Evolutionary conservation across 1,284 basidiomycete genomes (phyloP).

Genomic region (Malassezia restricta): DNA sequence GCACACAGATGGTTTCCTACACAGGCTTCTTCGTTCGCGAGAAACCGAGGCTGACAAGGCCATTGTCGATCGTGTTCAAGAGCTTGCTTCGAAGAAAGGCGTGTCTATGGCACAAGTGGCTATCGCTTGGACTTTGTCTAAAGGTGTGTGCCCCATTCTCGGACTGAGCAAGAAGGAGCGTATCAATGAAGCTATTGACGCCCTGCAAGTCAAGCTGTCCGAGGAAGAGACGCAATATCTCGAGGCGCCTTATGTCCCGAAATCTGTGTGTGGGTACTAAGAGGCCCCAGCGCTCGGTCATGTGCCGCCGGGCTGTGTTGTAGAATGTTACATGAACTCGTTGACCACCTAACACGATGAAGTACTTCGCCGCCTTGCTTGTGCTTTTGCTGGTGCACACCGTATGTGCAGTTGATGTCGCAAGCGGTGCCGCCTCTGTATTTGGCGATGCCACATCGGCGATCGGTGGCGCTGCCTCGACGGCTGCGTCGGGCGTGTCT

Average conservation of each 20-base stretch:
- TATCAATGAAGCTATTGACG: constrained; percentile 9
- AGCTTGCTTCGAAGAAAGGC: constrained; percentile 46
- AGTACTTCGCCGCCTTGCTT: background rate
- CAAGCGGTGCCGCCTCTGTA: background rate
- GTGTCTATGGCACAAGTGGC: constrained; percentile 48
- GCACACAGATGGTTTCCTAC: background rate
- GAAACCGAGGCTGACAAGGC: constrained; percentile 7
- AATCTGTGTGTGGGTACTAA: constrained; percentile 8
- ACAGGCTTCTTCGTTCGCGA: background rate
- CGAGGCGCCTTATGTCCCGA: constrained; percentile 10
- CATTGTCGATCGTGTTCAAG: constrained; percentile 45
- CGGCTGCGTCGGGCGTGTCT: background rate
- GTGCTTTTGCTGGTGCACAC: background rate
- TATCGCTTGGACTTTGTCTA: constrained; percentile 43
- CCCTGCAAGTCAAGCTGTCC: constrained; percentile 1
- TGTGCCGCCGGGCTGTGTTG: too few relatives aligned
- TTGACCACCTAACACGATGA: background rate
- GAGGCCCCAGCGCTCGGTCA: background rate
- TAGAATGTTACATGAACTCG: too few relatives aligned
- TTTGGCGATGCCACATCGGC: background rate
- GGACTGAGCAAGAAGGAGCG: constrained; percentile 12
- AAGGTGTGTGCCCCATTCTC: constrained; percentile 6
- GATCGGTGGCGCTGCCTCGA: background rate
- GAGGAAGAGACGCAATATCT: constrained; percentile 3
- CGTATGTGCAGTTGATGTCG: background rate